These are phyloP conservation scores for Caloboletus firmus DNA, from an alignment of 1,284 basidiomycete species.

Conservation along the genomic window DNA sequence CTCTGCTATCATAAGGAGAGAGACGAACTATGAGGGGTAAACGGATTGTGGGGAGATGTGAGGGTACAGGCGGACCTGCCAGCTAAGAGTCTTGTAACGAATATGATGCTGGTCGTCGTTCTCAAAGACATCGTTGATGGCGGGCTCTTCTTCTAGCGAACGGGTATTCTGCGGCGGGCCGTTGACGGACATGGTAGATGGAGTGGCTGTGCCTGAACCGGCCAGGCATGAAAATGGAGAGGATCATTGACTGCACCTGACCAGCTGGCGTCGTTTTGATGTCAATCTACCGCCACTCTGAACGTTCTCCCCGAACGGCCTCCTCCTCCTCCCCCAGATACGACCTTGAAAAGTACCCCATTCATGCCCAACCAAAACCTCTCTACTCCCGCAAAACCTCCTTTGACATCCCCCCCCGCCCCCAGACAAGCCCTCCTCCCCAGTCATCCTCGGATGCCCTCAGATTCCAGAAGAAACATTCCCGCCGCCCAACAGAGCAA, in stretches of 20 bases:
- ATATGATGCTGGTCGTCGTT: neutral
- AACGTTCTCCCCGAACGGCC: conserved; percentile 41
- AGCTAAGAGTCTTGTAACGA: neutral
- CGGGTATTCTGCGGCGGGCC: too few relatives aligned
- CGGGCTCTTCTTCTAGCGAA: neutral
- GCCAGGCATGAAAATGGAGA: neutral
- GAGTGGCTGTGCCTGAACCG: neutral
- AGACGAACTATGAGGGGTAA: neutral
- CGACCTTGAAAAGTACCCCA: conserved; percentile 45
- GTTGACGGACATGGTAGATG: neutral
- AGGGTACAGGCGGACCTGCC: neutral
- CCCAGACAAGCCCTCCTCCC: conserved; percentile 33
- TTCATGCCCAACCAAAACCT: conserved; percentile 32
- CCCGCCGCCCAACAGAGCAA: conserved; percentile 30
- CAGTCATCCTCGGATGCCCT: conserved; percentile 12
- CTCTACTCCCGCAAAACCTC: conserved; percentile 12
- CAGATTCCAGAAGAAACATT: conserved; percentile 20
- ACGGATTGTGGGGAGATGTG: neutral
- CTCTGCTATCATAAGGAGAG: neutral
- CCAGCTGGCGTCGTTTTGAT: conserved; percentile 3
- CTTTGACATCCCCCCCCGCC: conserved; percentile 25
- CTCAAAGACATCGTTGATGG: neutral
- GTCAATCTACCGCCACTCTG: conserved; percentile 14
- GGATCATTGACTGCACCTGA: neutral
- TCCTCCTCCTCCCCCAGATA: conserved; percentile 51